Evolutionary conservation across 352 stramenopile species (phyloP).

Genomic region (Phytopythium delawarense): DNA sequence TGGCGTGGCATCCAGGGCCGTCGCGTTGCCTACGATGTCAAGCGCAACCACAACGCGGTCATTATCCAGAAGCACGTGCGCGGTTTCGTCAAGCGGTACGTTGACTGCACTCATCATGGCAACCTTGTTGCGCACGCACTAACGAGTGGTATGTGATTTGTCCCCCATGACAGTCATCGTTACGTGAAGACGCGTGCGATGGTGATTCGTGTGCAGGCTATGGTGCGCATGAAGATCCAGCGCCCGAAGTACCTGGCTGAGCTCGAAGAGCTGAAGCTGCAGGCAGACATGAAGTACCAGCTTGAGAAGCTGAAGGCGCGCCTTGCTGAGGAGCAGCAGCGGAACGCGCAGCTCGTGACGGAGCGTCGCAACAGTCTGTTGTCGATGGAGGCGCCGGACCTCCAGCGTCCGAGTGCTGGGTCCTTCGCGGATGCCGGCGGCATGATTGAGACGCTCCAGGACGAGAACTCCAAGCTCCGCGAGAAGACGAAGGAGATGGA

Average conservation of each 20-base stretch:
- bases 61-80: slow-evolving; percentile 81
- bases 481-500: slow-evolving; percentile 80
- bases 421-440: slow-evolving; percentile 59
- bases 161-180: slow-evolving; percentile 7
- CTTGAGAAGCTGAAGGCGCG: slow-evolving; percentile 74
- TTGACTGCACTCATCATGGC: not conserved
- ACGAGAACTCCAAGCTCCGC: slow-evolving; percentile 74
- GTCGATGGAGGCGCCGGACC: slow-evolving; percentile 24
- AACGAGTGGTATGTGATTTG: not conserved
- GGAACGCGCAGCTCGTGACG: slow-evolving; percentile 64
- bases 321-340: slow-evolving; percentile 72
- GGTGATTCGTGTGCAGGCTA: slow-evolving; percentile 72
- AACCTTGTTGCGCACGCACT: not conserved
- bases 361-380: slow-evolving; percentile 44
- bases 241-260: slow-evolving; percentile 71
- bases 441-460: slow-evolving; percentile 81
- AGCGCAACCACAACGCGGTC: slow-evolving; percentile 78
- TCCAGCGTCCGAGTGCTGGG: slow-evolving; percentile 7
- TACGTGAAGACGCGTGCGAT: slow-evolving; percentile 66
- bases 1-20: slow-evolving; percentile 71
- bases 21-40: slow-evolving; percentile 62
- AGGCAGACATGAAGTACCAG: slow-evolving; percentile 86
- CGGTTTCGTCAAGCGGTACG: slow-evolving; percentile 58
- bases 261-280: slow-evolving; percentile 74
- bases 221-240: slow-evolving; percentile 81